A percentile compares a stretch with the other conserved stretches of the same genome.
Conservation (phyloP, 148 eudicot genomes). For the Fagopyrum esculentum region DNA sequence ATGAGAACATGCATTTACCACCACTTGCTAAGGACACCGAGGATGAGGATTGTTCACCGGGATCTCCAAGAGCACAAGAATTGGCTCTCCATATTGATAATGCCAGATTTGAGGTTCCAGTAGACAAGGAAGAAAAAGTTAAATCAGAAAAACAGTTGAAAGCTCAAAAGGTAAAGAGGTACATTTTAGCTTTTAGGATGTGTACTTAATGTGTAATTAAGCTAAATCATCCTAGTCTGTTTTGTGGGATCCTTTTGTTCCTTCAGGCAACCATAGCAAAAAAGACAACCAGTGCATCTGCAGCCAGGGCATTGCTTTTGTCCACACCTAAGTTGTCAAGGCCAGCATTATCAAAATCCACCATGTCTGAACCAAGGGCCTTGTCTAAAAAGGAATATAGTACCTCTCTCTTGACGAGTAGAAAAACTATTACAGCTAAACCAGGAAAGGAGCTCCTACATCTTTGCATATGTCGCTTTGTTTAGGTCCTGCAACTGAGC, state of each 20-base stretch:
- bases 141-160: slow-evolving; percentile 14
- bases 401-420: slow-evolving; percentile 31
- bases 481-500: slow-evolving; percentile 33
- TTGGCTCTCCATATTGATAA: slow-evolving; percentile 13
- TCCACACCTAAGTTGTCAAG: slow-evolving; percentile 43
- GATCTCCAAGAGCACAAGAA: slow-evolving; percentile 6
- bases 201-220: background rate
- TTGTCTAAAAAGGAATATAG: slow-evolving; percentile 26
- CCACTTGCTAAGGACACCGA: slow-evolving; percentile 15
- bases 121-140: slow-evolving; percentile 14
- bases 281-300: slow-evolving; percentile 15
- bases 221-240: background rate
- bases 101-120: background rate
- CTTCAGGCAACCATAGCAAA: background rate
- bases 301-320: slow-evolving; percentile 32
- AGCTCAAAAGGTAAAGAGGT: slow-evolving; percentile 6
- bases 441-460: slow-evolving; percentile 38
- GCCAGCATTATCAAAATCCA: slow-evolving; percentile 28
- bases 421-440: slow-evolving; percentile 29
- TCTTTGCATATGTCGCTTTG: slow-evolving; percentile 72
- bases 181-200: background rate
- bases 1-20: slow-evolving; percentile 19
- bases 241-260: slow-evolving; percentile 1
- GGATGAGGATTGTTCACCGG: slow-evolving; percentile 22
- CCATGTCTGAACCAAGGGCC: slow-evolving; percentile 27